Evolutionary conservation across 768 basidiomycete species (phyloP).

Genomic region (Artomyces pyxidatus): DNA sequence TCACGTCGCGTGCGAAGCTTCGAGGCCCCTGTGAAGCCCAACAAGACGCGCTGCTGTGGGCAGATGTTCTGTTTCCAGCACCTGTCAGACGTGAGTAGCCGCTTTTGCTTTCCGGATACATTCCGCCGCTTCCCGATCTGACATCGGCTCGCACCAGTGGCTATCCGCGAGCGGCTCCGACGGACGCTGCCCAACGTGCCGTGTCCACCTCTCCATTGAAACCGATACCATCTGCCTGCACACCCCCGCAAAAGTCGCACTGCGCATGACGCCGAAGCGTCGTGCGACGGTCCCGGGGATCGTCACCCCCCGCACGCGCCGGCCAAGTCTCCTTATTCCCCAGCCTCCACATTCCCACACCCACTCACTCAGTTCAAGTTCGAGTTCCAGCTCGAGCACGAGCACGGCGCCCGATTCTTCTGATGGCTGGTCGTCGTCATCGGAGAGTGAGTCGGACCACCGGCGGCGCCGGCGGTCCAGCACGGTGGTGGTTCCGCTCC

Average conservation of each 20-base stretch:
- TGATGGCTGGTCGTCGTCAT: conserved; percentile 8
- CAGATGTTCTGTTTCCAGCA: conserved; percentile 17
- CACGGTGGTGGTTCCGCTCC: background rate
- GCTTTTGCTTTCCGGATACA: background rate
- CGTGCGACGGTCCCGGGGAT: background rate
- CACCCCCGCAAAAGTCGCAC: conserved; percentile 6
- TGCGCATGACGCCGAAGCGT: background rate
- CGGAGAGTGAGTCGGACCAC: conserved; percentile 11
- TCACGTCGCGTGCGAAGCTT: conserved; percentile 8
- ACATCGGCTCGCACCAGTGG: too few relatives aligned
- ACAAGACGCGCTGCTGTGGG: conserved; percentile 15
- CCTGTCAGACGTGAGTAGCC: conserved; percentile 13
- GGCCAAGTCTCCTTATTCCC: background rate
- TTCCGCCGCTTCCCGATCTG: background rate
- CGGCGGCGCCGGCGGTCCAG: background rate
- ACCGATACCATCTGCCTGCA: conserved; percentile 14
- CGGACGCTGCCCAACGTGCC: conserved; percentile 17
- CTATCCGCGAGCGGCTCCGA: conserved; percentile 9
- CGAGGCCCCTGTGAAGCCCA: conserved; percentile 15
- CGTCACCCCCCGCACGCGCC: background rate
- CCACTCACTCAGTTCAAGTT: background rate
- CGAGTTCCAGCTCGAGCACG: conserved; percentile 9
- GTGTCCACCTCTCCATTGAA: conserved; percentile 13
- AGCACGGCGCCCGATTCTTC: conserved; percentile 9
- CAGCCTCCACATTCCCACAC: background rate